phyloP scores from a whole-genome alignment of 2,329 filamentous ascomycete genomes.

The Ophiostoma populinum region DNA sequence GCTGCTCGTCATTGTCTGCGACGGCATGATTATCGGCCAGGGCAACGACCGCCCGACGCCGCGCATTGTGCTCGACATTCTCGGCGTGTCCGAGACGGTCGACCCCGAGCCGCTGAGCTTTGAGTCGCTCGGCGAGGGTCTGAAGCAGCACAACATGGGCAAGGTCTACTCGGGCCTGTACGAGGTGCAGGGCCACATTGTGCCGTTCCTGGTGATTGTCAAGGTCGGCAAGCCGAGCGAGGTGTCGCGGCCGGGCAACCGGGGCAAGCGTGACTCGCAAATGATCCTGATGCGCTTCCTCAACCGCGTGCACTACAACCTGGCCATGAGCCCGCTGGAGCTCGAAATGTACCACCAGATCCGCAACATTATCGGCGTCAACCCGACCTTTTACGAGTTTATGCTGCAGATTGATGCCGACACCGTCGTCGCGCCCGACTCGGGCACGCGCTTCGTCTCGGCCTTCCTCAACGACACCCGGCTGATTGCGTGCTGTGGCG shows the following conservation, averaged over 20 bases:
- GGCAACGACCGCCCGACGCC: slow-evolving; percentile 94
- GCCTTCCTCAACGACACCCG: slow-evolving; percentile 82
- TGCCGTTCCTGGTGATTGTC: slow-evolving; percentile 90
- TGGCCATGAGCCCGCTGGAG: slow-evolving; percentile 89
- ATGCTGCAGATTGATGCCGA: slow-evolving; percentile 94
- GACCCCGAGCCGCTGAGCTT: slow-evolving; percentile 95
- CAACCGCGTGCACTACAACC: slow-evolving; percentile 95
- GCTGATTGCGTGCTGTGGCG: slow-evolving; percentile 86
- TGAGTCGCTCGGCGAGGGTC: slow-evolving; percentile 84
- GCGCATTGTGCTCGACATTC: slow-evolving; percentile 88
- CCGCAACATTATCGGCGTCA: slow-evolving; percentile 95
- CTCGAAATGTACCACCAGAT: slow-evolving; percentile 98
- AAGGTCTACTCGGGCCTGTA: slow-evolving; percentile 97
- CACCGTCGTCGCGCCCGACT: slow-evolving; percentile 79
- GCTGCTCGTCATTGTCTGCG: slow-evolving; percentile 78
- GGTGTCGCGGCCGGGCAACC: slow-evolving; percentile 84
- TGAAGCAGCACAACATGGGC: slow-evolving; percentile 98
- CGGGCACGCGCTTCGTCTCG: slow-evolving; percentile 80
- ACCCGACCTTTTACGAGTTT: slow-evolving; percentile 96
- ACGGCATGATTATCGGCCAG: slow-evolving; percentile 98
- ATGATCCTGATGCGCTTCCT: slow-evolving; percentile 98
- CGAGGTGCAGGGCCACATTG: slow-evolving; percentile 94
- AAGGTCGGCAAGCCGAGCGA: slow-evolving; percentile 98
- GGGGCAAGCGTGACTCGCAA: slow-evolving; percentile 98
- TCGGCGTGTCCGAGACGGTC: slow-evolving; percentile 82